Percentiles rank a stretch among this genome's conserved stretches.
Conservation (phyloP, 129 eudicot species). For the Logfia minima region DNA sequence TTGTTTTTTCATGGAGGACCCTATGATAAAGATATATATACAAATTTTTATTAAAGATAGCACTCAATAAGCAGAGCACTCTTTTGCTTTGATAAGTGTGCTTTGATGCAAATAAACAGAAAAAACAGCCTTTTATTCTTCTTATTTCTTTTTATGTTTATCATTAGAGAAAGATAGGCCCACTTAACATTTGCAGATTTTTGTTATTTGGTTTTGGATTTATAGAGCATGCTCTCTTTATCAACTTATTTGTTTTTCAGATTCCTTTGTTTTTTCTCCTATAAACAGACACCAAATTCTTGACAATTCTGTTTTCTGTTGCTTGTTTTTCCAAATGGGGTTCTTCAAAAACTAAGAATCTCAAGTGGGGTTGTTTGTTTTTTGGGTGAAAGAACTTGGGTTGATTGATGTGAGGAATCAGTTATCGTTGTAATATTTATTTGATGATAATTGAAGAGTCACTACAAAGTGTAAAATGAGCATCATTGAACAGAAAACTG, state of each 20-base stretch:
- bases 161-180: constrained; percentile 42
- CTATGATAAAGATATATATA: background rate
- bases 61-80: constrained; percentile 54
- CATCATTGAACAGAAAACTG: constrained; percentile 47
- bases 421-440: constrained; percentile 15
- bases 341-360: constrained; percentile 12
- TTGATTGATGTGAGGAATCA: background rate
- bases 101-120: constrained; percentile 37
- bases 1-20: constrained; percentile 46
- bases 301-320: constrained; percentile 11
- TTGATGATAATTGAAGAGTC: constrained; percentile 17
- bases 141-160: constrained; percentile 27
- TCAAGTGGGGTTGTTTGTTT: constrained; percentile 19
- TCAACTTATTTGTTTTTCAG: constrained; percentile 33
- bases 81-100: constrained; percentile 79
- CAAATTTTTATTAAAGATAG: background rate
- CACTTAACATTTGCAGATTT: constrained; percentile 64
- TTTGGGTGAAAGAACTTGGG: constrained; percentile 3
- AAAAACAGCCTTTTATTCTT: constrained; percentile 38
- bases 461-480: constrained; percentile 38
- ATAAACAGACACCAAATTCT: constrained; percentile 17
- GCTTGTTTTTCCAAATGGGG: constrained; percentile 23
- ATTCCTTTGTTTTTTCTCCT: constrained; percentile 28
- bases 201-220: constrained; percentile 79
- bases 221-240: constrained; percentile 48